A percentile compares a stretch with the other conserved stretches of the same genome.
These are phyloP conservation scores for Imleria badia DNA, from an alignment of 768 basidiomycete species.

Conservation along the genomic window DNA sequence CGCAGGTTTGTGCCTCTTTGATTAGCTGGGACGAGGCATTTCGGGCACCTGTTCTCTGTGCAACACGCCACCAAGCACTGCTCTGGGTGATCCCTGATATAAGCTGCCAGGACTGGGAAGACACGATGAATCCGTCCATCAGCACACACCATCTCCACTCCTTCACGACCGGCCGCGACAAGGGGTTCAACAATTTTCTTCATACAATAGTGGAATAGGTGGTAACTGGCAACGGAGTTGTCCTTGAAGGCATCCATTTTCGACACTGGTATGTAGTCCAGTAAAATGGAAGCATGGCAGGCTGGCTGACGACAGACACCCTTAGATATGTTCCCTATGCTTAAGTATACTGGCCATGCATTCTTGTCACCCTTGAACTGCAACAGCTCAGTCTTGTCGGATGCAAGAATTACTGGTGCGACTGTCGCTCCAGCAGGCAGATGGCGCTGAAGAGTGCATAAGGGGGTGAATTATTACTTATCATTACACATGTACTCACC, in stretches of 20 bases:
- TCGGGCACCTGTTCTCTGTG: background rate
- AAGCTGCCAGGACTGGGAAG: background rate
- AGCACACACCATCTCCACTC: constrained; percentile 1
- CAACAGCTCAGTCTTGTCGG: constrained; percentile 1
- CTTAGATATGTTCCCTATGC: background rate
- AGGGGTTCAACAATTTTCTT: background rate
- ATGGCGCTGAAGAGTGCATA: background rate
- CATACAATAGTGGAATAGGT: constrained; percentile 5
- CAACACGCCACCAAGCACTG: background rate
- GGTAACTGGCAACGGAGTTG: background rate
- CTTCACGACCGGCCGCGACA: background rate
- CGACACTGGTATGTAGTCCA: background rate
- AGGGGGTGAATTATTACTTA: no score
- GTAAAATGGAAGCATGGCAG: background rate
- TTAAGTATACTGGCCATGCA: constrained; percentile 4
- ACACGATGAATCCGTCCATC: background rate
- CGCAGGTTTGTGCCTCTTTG: background rate
- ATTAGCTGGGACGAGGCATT: background rate
- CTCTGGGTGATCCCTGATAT: background rate
- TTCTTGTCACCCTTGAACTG: background rate
- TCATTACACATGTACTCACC: no score
- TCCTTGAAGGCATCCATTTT: background rate
- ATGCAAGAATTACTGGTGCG: background rate
- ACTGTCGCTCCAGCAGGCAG: background rate
- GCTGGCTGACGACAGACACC: background rate